Base-by-base conservation (phyloP, 306 rosid genomes). In the Cucurbita maxima region DNA sequence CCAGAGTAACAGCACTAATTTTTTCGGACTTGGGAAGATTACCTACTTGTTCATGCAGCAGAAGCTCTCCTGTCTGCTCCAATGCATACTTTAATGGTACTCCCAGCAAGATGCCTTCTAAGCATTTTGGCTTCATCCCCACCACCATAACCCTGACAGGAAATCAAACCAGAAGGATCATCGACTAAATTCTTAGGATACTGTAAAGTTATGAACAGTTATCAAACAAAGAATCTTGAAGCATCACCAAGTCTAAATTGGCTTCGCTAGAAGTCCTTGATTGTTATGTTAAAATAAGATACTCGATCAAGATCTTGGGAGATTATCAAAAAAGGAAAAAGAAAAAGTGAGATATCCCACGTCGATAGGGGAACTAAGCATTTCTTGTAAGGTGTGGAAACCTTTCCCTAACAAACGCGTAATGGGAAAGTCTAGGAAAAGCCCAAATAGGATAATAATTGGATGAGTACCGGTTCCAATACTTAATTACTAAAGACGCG, bases 111-210 rank as follows among this genome's bases (percentile, higher is more conserved):
- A 83, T 86, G 97, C 79, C 98, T 90, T 40, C 25, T 83, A 18
- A 94, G 94, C 97, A 94, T 94, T 82, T 77, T 87, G 76, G 90
- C 88, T 77, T 94, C 98, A 81, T 94, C 98, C 36, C 98, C 97
- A 66, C 97, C 90, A 66, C 88, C 90, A 88, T 94, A 94, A 72
- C 98, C 98, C 98, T 94, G 79, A 68, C 53, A 79, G 47, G 61
- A 47, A 38, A 66, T 70, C 67, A 51, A 78, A 30, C 75, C 68
- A 67, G 37, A 15, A 81, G 11, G 61, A 78, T 68, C 38, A 38
- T 11, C 40, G 68, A 66, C n/a, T 38, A 11, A 59, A 53, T 67
- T 55, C 44, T 19, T 43, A 71, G 73, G 52, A 4, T 43, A 52
- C 55, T 15, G 36, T 38, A 38, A 15, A 25, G 58, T 13, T 14